phyloP scores from a whole-genome alignment of 192 early-diverging fungal genomes.

The Phycomyces nitens region DNA sequence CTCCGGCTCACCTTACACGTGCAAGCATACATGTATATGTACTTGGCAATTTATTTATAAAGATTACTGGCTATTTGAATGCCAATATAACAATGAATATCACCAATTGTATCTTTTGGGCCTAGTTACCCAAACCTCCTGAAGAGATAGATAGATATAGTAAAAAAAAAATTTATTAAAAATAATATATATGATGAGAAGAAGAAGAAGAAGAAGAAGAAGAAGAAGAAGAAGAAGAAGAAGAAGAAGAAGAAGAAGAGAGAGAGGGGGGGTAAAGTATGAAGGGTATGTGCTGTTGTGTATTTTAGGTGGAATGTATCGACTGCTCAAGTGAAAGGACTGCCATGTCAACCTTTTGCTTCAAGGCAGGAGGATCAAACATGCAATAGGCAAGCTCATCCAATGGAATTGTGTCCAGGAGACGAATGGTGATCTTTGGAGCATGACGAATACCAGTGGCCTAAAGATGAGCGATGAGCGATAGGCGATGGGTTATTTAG shows the following conservation, averaged over 20 bases:
- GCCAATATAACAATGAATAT: no score
- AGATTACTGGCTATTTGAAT: no score
- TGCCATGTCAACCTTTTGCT: slow-evolving; percentile 9
- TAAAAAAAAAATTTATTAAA: no score
- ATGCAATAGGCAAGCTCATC: slow-evolving; percentile 31
- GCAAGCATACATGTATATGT: no score
- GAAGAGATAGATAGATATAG: no score
- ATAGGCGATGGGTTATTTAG: neutral
- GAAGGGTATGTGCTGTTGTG: neutral
- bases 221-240: neutral
- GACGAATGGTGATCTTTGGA: slow-evolving; percentile 37
- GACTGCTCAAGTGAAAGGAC: neutral
- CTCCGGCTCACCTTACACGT: no score
- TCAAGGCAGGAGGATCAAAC: slow-evolving; percentile 30
- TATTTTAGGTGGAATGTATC: neutral
- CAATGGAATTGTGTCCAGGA: slow-evolving; percentile 33
- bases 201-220: neutral
- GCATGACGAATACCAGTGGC: slow-evolving; percentile 30
- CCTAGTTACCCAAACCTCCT: no score
- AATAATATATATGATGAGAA: neutral
- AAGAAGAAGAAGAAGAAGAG: neutral
- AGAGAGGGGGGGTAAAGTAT: no score
- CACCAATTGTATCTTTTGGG: no score
- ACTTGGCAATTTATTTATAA: no score
- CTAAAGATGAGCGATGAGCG: slow-evolving; percentile 7